Percentiles rank a stretch among this genome's conserved stretches.
Evolutionary conservation across 2,329 filamentous ascomycete species (phyloP).

Genomic region (Fusarium praegraminearum): DNA sequence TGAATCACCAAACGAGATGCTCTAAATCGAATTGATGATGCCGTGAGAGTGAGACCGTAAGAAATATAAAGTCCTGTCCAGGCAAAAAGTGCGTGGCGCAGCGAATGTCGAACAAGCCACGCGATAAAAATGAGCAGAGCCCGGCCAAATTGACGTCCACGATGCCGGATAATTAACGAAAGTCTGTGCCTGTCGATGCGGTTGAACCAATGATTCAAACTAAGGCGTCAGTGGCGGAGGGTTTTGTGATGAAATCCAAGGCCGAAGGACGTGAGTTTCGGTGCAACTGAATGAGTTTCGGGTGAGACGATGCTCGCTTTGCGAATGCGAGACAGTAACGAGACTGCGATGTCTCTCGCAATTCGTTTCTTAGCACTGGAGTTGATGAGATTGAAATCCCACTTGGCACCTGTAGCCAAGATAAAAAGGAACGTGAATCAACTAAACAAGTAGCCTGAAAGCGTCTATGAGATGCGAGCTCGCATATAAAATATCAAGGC

Average conservation of each 20-base stretch:
- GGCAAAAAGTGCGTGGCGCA: slow-evolving; percentile 14
- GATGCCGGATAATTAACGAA: slow-evolving; percentile 12
- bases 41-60: slow-evolving; percentile 1
- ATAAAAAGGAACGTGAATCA: slow-evolving; percentile 20
- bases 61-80: background rate
- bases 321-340: slow-evolving; percentile 39
- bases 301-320: slow-evolving; percentile 31
- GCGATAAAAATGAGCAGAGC: slow-evolving; percentile 17
- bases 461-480: slow-evolving; percentile 23
- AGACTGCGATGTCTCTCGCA: slow-evolving; percentile 39
- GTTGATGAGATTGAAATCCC: slow-evolving; percentile 12
- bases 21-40: slow-evolving; percentile 8
- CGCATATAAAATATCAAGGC: slow-evolving; percentile 18
- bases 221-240: slow-evolving; percentile 12
- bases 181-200: slow-evolving; percentile 9
- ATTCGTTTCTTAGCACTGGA: slow-evolving; percentile 1
- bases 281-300: slow-evolving; percentile 1
- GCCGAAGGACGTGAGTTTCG: slow-evolving; percentile 14
- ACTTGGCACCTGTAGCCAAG: slow-evolving; percentile 13
- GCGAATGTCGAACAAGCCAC: slow-evolving; percentile 13
- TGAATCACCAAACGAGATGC: slow-evolving; percentile 5
- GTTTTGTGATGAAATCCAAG: slow-evolving; percentile 11
- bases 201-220: slow-evolving; percentile 17
- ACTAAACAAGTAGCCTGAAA: slow-evolving; percentile 22
- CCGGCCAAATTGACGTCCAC: slow-evolving; percentile 11